These are phyloP conservation scores for Malus hybrid DNA, from an alignment of 331 rosid species.

Conservation along the genomic window DNA sequence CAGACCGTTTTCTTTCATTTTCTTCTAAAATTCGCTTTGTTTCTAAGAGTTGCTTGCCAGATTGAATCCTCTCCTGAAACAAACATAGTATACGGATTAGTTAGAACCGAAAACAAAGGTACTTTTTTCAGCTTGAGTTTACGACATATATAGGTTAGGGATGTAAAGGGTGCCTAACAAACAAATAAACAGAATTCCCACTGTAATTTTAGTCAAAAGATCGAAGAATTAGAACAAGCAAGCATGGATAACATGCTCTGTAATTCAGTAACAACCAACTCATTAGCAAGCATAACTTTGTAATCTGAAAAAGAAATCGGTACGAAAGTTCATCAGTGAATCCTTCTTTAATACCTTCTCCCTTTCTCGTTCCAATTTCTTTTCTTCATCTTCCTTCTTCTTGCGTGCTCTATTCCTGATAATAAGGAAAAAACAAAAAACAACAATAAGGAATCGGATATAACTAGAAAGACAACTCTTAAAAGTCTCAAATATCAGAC, in stretches of 20 bases:
- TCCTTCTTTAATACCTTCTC: conserved; percentile 47
- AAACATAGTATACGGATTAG: background rate
- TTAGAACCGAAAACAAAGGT: background rate
- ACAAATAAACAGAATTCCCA: background rate
- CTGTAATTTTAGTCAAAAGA: background rate
- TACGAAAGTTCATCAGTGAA: background rate
- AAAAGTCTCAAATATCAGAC: background rate
- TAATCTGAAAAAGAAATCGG: background rate
- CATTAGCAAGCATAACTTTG: background rate
- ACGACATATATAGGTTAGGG: background rate
- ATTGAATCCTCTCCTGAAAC: conserved; percentile 57
- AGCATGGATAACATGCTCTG: background rate
- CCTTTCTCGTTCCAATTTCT: conserved; percentile 34
- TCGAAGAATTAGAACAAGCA: background rate
- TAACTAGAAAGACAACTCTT: background rate
- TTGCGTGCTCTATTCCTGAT: conserved; percentile 33
- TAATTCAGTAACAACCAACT: background rate
- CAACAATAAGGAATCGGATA: background rate
- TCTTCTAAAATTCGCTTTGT: conserved; percentile 49
- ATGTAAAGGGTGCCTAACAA: background rate
- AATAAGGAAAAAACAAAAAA: conserved; percentile 4
- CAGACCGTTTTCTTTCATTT: conserved; percentile 64
- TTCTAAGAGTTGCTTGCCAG: conserved; percentile 52
- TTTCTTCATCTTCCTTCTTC: conserved; percentile 38
- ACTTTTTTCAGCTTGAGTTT: background rate